Conservation (phyloP, 495 filamentous ascomycete genomes). For the Entonaema liquescens region DNA sequence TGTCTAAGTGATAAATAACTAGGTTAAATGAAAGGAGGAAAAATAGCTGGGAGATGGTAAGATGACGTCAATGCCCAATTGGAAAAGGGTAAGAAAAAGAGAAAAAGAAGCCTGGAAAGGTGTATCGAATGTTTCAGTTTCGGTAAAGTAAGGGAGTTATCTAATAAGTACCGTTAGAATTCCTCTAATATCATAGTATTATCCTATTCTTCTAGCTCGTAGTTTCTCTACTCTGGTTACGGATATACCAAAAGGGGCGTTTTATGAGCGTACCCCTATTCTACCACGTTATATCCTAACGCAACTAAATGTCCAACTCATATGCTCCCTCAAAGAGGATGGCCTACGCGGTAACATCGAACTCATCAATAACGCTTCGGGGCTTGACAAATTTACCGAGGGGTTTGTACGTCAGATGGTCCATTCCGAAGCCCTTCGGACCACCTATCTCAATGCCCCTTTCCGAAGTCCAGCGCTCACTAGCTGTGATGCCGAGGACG, state of each 20-base stretch:
- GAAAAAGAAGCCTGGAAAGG: no score
- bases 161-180: no score
- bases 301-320: background rate
- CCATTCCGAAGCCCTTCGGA: constrained; percentile 60
- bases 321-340: constrained; percentile 11
- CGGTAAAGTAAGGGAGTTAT: no score
- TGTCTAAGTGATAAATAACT: no score
- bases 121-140: no score
- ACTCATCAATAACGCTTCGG: constrained; percentile 63
- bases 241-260: background rate
- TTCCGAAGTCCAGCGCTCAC: constrained; percentile 64
- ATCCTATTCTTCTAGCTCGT: no score
- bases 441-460: constrained; percentile 62
- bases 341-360: constrained; percentile 58
- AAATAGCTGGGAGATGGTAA: no score
- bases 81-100: no score
- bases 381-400: constrained; percentile 60
- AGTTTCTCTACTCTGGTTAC: background rate
- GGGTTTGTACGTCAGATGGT: constrained; percentile 58
- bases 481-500: constrained; percentile 65
- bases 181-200: no score
- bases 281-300: background rate
- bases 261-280: background rate
- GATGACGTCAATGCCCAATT: background rate
- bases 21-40: background rate